These are phyloP conservation scores for Ophiobolus disseminans DNA, from an alignment of 2,329 filamentous ascomycete genomes.

Conservation along the genomic window DNA sequence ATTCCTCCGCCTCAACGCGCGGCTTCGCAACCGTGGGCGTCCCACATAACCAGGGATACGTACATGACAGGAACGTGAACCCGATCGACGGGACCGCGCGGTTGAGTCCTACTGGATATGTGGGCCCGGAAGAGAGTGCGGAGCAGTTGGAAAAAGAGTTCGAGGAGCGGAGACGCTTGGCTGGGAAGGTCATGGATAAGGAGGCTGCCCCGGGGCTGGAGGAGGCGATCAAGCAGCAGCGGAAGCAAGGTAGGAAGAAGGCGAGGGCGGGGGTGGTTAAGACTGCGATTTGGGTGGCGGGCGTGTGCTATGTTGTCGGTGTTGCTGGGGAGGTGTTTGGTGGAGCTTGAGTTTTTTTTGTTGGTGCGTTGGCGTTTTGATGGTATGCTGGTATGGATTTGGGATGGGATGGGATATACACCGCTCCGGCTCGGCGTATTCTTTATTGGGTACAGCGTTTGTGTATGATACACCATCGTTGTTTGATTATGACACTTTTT, in stretches of 20 bases:
- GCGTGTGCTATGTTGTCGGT: constrained; percentile 42
- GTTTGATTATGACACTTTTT: too few species aligned
- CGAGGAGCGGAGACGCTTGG: constrained; percentile 31
- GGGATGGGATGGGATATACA: not conserved
- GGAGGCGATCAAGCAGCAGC: constrained; percentile 12
- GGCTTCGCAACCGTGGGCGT: constrained; percentile 11
- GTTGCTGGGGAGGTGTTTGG: constrained; percentile 36
- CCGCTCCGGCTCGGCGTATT: not conserved
- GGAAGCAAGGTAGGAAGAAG: constrained; percentile 17
- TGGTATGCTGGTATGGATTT: not conserved
- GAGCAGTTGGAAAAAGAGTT: constrained; percentile 33
- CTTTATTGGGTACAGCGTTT: not conserved
- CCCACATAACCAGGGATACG: constrained; percentile 1
- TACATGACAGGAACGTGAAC: constrained; percentile 25
- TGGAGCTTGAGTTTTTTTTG: not conserved
- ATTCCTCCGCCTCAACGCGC: constrained; percentile 10
- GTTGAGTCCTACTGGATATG: constrained; percentile 44
- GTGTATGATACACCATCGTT: not conserved
- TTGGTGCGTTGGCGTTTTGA: not conserved
- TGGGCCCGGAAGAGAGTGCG: constrained; percentile 32
- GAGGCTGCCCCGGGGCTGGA: constrained; percentile 4
- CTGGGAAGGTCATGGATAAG: constrained; percentile 11
- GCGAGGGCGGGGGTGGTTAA: constrained; percentile 37
- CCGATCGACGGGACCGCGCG: constrained; percentile 46
- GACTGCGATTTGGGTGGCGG: constrained; percentile 39